A percentile compares a stretch with the other conserved stretches of the same genome.
phyloP scores from a whole-genome alignment of 2,329 filamentous ascomycete genomes.

The Trichoderma brevicompactum region DNA sequence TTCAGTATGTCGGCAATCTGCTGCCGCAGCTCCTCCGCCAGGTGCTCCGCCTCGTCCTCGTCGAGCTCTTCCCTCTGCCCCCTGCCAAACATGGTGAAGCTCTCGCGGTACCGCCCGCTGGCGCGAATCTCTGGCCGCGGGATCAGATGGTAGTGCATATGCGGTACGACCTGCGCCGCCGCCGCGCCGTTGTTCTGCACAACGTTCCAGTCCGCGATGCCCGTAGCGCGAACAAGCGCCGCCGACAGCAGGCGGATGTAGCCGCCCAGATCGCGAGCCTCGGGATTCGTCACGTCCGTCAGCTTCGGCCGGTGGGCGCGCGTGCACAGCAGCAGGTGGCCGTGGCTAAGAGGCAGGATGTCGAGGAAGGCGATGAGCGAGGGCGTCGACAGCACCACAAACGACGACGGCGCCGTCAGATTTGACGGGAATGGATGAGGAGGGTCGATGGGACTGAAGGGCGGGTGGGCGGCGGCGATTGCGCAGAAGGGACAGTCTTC shows the following conservation, averaged over 20 bases:
- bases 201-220: constrained; percentile 87
- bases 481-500: constrained; percentile 65
- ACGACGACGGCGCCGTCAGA: constrained; percentile 52
- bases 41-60: constrained; percentile 68
- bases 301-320: constrained; percentile 78
- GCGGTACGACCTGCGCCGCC: constrained; percentile 89
- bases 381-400: constrained; percentile 77
- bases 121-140: constrained; percentile 73
- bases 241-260: constrained; percentile 73
- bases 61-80: constrained; percentile 75
- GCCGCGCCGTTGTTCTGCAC: constrained; percentile 93
- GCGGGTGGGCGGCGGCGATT: constrained; percentile 56
- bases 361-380: constrained; percentile 86
- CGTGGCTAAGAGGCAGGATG: constrained; percentile 82
- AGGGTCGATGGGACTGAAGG: constrained; percentile 52
- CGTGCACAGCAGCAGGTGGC: constrained; percentile 83
- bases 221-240: constrained; percentile 70
- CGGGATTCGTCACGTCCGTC: constrained; percentile 66
- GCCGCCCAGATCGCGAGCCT: constrained; percentile 68
- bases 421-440: constrained; percentile 43
- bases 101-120: constrained; percentile 59
- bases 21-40: constrained; percentile 61
- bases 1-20: constrained; percentile 54
- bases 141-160: constrained; percentile 95
- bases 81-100: constrained; percentile 82